phyloP scores from a whole-genome alignment of 805 yeast genomes.

The Barnettozyma wickerhamii region DNA sequence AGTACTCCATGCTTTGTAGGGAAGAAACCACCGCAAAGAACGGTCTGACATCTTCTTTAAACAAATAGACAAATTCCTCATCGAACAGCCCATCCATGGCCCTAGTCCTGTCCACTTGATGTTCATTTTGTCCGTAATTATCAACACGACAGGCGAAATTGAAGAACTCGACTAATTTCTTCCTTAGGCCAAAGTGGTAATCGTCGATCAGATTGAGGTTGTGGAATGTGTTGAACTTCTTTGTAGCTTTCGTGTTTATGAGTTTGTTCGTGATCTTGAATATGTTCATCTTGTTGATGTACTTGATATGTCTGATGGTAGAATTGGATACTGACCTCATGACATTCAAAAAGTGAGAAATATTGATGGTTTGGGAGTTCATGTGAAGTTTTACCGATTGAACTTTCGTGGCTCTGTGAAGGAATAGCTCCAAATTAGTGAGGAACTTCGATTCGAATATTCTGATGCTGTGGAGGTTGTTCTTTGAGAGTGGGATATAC shows the following conservation, averaged over 20 bases:
- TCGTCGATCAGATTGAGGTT: slow-evolving; percentile 16
- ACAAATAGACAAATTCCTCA: slow-evolving; percentile 9
- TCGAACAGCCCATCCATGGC: slow-evolving; percentile 1
- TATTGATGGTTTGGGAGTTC: neutral
- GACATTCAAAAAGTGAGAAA: neutral
- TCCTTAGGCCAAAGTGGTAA: slow-evolving; percentile 13
- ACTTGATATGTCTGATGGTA: neutral
- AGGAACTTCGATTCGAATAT: neutral
- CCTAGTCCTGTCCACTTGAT: neutral
- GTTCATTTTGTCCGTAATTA: slow-evolving; percentile 12
- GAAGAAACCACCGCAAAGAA: slow-evolving; percentile 1
- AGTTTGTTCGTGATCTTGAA: slow-evolving; percentile 8
- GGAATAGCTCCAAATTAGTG: neutral
- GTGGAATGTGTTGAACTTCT: slow-evolving; percentile 8
- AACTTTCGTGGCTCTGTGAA: neutral
- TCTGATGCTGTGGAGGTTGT: neutral
- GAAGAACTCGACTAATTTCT: slow-evolving; percentile 16
- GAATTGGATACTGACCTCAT: neutral
- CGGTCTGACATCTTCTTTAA: slow-evolving; percentile 5
- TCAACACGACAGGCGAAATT: slow-evolving; percentile 17
- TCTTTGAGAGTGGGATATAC: too few species aligned
- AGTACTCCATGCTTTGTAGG: slow-evolving; percentile 7
- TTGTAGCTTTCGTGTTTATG: slow-evolving; percentile 12
- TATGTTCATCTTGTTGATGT: slow-evolving; percentile 6
- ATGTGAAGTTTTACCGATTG: neutral